These are phyloP conservation scores for Umbelopsis ramanniana DNA, from an alignment of 192 early-diverging fungal species.

Conservation along the genomic window DNA sequence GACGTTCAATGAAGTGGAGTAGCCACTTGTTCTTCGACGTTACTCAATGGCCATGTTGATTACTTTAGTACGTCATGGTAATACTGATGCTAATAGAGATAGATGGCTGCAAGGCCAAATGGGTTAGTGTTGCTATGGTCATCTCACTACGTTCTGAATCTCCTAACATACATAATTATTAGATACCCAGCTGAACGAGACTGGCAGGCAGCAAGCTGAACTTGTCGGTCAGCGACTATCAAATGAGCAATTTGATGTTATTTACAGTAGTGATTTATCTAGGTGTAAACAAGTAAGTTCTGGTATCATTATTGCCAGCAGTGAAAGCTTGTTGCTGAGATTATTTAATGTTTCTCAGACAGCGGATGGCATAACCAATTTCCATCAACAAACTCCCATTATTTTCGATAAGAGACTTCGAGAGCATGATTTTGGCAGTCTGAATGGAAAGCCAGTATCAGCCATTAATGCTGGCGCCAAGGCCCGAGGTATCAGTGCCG, in stretches of 20 bases:
- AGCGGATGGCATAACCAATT: constrained; percentile 6
- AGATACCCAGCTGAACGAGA: constrained; percentile 33
- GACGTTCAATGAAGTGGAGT: neutral
- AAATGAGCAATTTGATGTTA: constrained; percentile 19
- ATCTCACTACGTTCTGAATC: neutral
- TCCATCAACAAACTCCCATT: constrained; percentile 19
- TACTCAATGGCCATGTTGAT: constrained; percentile 23
- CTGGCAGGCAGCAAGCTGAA: constrained; percentile 24
- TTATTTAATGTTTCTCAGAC: constrained; percentile 20
- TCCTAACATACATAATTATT: neutral
- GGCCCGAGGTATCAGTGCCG: neutral
- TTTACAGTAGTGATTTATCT: constrained; percentile 33
- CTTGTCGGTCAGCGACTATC: constrained; percentile 30
- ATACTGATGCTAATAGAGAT: constrained; percentile 41
- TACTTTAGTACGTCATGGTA: constrained; percentile 40
- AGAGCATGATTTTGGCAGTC: constrained; percentile 30
- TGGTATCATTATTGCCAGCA: neutral
- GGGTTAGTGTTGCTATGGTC: constrained; percentile 11
- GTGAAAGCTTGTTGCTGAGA: neutral
- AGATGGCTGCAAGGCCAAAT: constrained; percentile 34
- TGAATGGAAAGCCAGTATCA: constrained; percentile 17
- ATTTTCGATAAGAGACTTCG: constrained; percentile 8
- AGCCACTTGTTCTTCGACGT: neutral
- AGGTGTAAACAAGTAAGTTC: constrained; percentile 32
- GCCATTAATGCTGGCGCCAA: neutral